Percentiles rank a stretch among this genome's conserved stretches.
Conservation (phyloP, 257 asterid genomes). For the Nicotiana attenuata region DNA sequence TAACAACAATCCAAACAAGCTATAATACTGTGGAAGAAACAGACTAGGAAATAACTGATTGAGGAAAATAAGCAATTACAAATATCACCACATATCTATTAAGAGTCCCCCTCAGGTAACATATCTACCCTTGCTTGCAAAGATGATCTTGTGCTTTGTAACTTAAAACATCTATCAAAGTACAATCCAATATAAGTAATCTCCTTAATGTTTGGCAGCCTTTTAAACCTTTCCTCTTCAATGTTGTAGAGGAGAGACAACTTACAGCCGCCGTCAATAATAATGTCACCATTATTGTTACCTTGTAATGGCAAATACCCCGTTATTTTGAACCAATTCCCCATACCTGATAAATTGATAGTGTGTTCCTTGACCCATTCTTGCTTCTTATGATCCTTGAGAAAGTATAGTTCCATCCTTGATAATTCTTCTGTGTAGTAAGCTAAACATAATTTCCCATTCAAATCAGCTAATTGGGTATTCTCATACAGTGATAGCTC, state of each 20-base stretch:
- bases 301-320: not conserved
- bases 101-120: not conserved
- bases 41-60: not conserved
- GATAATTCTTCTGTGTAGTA: not conserved
- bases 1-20: too few relatives aligned
- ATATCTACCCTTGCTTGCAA: not conserved
- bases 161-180: not conserved
- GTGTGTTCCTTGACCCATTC: not conserved
- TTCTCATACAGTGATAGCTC: too few relatives aligned
- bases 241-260: not conserved
- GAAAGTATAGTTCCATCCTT: not conserved
- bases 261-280: not conserved
- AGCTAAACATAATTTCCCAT: not conserved
- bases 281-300: not conserved
- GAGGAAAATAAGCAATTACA: not conserved
- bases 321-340: not conserved
- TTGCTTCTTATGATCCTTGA: not conserved
- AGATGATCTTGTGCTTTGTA: not conserved
- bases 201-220: not conserved
- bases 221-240: not conserved
- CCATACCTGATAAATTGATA: not conserved
- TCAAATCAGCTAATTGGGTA: not conserved
- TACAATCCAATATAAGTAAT: not conserved
- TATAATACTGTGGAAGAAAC: not conserved
- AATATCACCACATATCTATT: not conserved